Evolutionary conservation across 2,329 filamentous ascomycete species (phyloP), one percentile per base, ranked within the genome.

Genomic region (Calonectria hongkongensis): DNA sequence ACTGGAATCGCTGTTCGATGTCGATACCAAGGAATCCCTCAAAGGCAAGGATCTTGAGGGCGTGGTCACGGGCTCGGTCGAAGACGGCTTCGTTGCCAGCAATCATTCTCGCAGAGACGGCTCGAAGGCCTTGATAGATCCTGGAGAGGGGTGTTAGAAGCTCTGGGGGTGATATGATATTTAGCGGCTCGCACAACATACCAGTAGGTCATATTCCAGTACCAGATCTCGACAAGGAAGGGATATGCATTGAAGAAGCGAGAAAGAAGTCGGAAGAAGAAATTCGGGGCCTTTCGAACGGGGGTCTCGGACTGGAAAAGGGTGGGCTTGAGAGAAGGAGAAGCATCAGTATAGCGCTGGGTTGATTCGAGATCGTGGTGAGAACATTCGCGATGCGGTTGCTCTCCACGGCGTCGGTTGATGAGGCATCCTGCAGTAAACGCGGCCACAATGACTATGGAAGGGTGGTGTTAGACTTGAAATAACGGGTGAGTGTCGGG

Each of bases 101-200:
- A 54, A 88, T 88, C 51, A 82, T 72, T 65, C 82, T 78, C 15
- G 86, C 86, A 2, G 86, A 86, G 28, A 85, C 65, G 13, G 86
- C 86, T 21, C 86, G 84, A 27, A 86, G 78, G 4, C 84, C 82
- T 77, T 88, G 86, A 63, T 88, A 88, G 54, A 85, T 77, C 82
- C 82, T 84, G 15, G 8, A 27, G 4, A 13, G 4, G 27, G 7
- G 5, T 4, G 50, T 75, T 7, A 75, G 21, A 12, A 30, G 25
- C 6, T 7, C 16, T 16, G 3, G 5, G 10, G 7, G 21, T 33
- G 18, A 2, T 25, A 39, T 18, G 18, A 6, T 33, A 18, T 16
- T n/a, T 16, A 13, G 13, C 2, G 16, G 13, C n/a, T 47, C 60
- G 36, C 45, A 12, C 33, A 28, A 62, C 47, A 56, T 4, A 78